Base-by-base conservation (phyloP, 305 asterid genomes). In the Fraxinus angustifolia region DNA sequence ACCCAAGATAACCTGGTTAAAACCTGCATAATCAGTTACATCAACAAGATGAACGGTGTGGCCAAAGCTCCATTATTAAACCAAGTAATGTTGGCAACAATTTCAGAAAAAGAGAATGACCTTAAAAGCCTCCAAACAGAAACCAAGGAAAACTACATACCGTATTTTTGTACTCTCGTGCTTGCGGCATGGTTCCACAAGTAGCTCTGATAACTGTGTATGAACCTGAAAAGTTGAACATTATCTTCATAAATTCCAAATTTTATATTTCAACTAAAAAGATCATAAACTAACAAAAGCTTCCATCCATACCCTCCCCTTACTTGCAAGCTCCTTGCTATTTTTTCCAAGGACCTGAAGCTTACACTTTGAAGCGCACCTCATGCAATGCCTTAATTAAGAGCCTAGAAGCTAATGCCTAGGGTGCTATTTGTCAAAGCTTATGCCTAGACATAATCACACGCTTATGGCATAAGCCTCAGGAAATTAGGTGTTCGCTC, bases 161-260 rank as follows among this genome's bases (percentile, higher is more conserved):
- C 99, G 83, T 92, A 89, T 42, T 90, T 92, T 86, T 92, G 92
- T 79, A 95, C 91, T 85, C 99, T 91, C 90, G 82, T 80, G 84
- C 98, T 95, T n/a, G 96, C 95, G 19, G 97, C 96, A 88, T 95
- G 95, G 91, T 95, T 95, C 99, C 99, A 95, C 75, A 95, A 84
- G 87, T 90, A 95, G 89, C 99, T 95, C 88, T 95, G 99, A 82
- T 94, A 95, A 87, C 99, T 92, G 81, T 95, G 99, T 82, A 92
- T 96, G 87, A 88, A 95, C 99, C 99, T 95, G 91, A 81, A 84
- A 81, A 84, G 78, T 79, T 65, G 82, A 87, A 87, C 82, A 86
- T 79, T 75, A 80, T 34, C 76, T 82, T 80, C 78, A 76, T 83
- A 78, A 48, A 76, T 67, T 48, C 68, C 33, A 38, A 67, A 83